Evolutionary conservation across 129 eudicot species (phyloP).

Genomic region (Dittrichia graveolens): DNA sequence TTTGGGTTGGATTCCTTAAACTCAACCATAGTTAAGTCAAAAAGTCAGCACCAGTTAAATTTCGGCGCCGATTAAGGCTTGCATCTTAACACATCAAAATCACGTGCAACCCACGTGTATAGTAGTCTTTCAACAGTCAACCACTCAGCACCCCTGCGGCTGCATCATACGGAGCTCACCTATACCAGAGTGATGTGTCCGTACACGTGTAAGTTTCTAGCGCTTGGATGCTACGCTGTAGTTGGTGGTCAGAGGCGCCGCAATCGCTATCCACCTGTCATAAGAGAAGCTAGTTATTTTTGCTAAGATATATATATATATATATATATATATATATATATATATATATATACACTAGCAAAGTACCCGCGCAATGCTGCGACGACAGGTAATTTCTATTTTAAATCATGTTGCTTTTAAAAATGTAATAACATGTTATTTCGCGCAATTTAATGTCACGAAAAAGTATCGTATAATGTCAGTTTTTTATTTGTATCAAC

Average conservation of each 20-base stretch:
- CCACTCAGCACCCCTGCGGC: not conserved
- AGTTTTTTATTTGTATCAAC: no score
- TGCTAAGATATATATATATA: no score
- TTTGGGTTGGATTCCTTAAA: no score
- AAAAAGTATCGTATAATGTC: no score
- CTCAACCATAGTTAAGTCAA: not conserved
- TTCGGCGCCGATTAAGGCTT: conserved; percentile 32
- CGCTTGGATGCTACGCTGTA: not conserved
- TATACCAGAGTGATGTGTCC: not conserved
- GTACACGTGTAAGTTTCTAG: not conserved
- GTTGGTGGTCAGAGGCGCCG: conserved; percentile 4
- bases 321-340: no score
- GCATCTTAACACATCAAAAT: conserved; percentile 1
- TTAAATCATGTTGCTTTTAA: no score
- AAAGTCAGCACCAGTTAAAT: conserved; percentile 22
- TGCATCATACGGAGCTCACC: conserved; percentile 20
- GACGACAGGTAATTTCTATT: no score
- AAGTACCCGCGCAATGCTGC: no score
- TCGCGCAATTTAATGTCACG: no score
- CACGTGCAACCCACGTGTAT: conserved; percentile 36
- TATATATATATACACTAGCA: no score
- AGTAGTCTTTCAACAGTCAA: not conserved
- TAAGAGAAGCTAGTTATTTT: no score
- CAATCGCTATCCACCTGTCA: not conserved
- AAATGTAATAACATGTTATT: no score